A percentile compares a stretch with the other conserved stretches of the same genome.
Conservation (phyloP, 2,329 filamentous ascomycete genomes). For the Colletotrichum noveboracense region DNA sequence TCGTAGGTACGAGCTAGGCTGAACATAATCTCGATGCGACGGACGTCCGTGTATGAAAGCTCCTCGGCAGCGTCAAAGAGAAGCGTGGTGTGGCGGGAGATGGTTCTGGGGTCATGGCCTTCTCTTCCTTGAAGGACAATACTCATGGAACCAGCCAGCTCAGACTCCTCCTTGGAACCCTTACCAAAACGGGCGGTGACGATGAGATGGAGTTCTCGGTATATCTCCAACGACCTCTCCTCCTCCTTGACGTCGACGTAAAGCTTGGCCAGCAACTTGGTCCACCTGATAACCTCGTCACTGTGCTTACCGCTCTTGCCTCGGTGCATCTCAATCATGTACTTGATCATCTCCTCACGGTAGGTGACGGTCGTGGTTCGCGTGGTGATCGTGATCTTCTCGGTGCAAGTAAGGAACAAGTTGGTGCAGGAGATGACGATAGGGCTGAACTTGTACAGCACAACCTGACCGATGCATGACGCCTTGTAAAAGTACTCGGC, state of each 20-base stretch:
- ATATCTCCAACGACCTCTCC: conserved; percentile 33
- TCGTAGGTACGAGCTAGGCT: conserved; percentile 39
- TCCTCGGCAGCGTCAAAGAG: conserved; percentile 40
- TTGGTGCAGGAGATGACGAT: conserved; percentile 39
- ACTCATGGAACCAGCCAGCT: conserved; percentile 34
- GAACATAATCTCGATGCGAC: conserved; percentile 38
- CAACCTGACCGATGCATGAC: conserved; percentile 31
- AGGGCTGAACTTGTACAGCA: conserved; percentile 35
- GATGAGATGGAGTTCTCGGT: conserved; percentile 39
- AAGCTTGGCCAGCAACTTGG: conserved; percentile 39
- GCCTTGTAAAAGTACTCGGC: conserved; percentile 42
- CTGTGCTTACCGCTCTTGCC: conserved; percentile 36
- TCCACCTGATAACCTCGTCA: conserved; percentile 41
- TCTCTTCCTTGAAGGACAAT: conserved; percentile 32
- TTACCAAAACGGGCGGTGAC: conserved; percentile 35
- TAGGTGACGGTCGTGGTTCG: conserved; percentile 39
- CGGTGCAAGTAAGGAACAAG: conserved; percentile 39
- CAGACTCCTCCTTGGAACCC: conserved; percentile 31
- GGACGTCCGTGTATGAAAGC: conserved; percentile 34
- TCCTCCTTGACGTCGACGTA: conserved; percentile 41
- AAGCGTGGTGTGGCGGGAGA: conserved; percentile 17
- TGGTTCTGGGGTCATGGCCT: neutral
- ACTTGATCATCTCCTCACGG: conserved; percentile 41
- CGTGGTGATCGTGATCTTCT: conserved; percentile 36
- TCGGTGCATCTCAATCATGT: conserved; percentile 42